Evolutionary conservation across 345 rosid species (phyloP).

Genomic region (Salix koriyanagi): DNA sequence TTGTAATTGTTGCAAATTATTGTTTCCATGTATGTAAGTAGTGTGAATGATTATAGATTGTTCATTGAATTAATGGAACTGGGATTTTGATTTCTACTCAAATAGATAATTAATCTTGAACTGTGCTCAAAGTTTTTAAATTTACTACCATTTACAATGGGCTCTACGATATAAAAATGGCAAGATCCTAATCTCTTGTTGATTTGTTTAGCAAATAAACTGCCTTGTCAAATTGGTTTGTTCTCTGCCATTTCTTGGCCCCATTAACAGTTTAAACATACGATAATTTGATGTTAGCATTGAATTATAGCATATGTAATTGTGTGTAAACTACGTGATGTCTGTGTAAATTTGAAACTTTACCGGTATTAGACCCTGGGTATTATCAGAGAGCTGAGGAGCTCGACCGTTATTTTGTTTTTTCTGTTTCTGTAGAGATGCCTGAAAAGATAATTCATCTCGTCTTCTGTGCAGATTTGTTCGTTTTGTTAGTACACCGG

Average conservation of each 20-base stretch:
- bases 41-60: not conserved
- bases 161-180: not conserved
- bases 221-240: not conserved
- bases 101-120: not conserved
- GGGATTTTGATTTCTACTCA: not conserved
- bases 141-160: not conserved
- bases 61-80: not conserved
- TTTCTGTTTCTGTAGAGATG: not conserved
- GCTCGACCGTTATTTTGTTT: not conserved
- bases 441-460: not conserved
- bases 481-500: constrained; percentile 78
- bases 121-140: not conserved
- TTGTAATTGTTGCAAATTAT: not conserved
- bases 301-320: not conserved
- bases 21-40: not conserved
- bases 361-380: not conserved
- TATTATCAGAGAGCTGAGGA: not conserved
- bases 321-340: not conserved
- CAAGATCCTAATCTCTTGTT: not conserved
- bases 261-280: not conserved
- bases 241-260: not conserved
- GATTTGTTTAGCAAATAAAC: constrained; percentile 4
- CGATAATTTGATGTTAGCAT: not conserved
- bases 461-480: constrained; percentile 54
- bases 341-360: not conserved